A percentile compares a stretch with the other conserved stretches of the same genome.
Evolutionary conservation across 495 filamentous ascomycete genomes (phyloP).

Genomic region (Immersiella caudata): DNA sequence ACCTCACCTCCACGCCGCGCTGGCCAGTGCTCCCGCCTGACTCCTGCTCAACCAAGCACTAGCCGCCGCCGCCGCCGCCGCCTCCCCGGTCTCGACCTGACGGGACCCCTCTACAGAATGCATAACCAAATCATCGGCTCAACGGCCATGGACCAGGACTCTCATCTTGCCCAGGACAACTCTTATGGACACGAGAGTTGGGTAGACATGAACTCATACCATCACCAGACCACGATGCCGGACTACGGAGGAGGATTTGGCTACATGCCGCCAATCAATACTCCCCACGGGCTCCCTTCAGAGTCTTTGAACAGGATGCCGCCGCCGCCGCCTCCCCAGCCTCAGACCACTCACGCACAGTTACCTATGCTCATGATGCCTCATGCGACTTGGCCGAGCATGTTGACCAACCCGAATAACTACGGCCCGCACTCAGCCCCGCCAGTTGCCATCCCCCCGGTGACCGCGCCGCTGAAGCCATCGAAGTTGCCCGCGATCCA

Average conservation of each 20-base stretch:
- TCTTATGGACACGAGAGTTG: constrained; percentile 43
- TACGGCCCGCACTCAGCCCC: constrained; percentile 52
- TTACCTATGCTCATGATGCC: constrained; percentile 66
- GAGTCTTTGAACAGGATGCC: constrained; percentile 50
- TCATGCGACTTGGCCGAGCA: constrained; percentile 69
- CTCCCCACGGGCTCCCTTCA: constrained; percentile 47
- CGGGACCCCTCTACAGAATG: constrained; percentile 45
- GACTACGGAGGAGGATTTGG: constrained; percentile 46
- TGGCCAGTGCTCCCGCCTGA: constrained; percentile 25
- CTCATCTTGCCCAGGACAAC: constrained; percentile 50
- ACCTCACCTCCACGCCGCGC: constrained; percentile 40
- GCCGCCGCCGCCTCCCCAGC: constrained; percentile 44
- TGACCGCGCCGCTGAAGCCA: constrained; percentile 55
- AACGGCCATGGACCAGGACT: constrained; percentile 53
- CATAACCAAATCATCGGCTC: constrained; percentile 54
- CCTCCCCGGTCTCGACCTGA: constrained; percentile 36
- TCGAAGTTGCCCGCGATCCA: constrained; percentile 49
- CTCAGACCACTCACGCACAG: constrained; percentile 44
- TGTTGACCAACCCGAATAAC: constrained; percentile 60
- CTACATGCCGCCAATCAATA: constrained; percentile 45
- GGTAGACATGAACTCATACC: constrained; percentile 51
- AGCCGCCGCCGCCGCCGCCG: constrained; percentile 22
- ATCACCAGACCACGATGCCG: constrained; percentile 50
- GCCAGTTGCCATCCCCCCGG: constrained; percentile 59
- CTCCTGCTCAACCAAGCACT: constrained; percentile 31